Evolutionary conservation across 495 filamentous ascomycete species (phyloP), one percentile per base, ranked within the genome.

Genomic region (Annulohypoxylon maeteangense): DNA sequence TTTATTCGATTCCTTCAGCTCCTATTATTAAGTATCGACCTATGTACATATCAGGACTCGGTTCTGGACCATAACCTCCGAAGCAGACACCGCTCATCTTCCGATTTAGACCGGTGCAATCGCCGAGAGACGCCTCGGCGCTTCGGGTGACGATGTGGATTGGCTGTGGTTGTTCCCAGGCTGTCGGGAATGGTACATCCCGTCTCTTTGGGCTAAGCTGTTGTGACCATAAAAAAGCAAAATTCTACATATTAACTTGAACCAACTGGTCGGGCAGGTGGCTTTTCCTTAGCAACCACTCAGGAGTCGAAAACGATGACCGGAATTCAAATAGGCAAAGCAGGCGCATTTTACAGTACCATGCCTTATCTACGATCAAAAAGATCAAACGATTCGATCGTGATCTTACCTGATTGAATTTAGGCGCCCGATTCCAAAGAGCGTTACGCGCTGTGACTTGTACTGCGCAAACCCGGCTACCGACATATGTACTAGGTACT

Each of bases 81-180:
- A 54, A 54, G 29, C 50, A 57, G 62, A 47, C 12, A 18, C 23
- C 23, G 48, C n/a, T 0, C 5, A 47, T 56, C 27, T 18, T 45
- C 62, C 51, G 62, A 57, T 10, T 10, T 31, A 18, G 29, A 29
- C 12, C 40, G 20, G 23, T 38, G 16, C 40, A 50, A 57, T 57
- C 62, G 53, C 62, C 62, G 62, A 65, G 62, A 23, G 54, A 29
- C 31, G 60, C 22, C 63, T 59, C 63, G 54, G 63, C 54, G 44
- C 1, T 67, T 59, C 50, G 50, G 50, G 50, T 7, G 50, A 34
- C 16, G 27, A 54, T 34, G 29, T 16, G 27, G 16, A 25, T 29
- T 48, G 48, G 48, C 25, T 53, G 27, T 31, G 27, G 14, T 11
- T 4, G 23, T 25, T 32, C 8, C 50, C 50, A 54, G 29, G 50